Conservation (phyloP, 208 protist species). For the Trypanosoma avium region DNA sequence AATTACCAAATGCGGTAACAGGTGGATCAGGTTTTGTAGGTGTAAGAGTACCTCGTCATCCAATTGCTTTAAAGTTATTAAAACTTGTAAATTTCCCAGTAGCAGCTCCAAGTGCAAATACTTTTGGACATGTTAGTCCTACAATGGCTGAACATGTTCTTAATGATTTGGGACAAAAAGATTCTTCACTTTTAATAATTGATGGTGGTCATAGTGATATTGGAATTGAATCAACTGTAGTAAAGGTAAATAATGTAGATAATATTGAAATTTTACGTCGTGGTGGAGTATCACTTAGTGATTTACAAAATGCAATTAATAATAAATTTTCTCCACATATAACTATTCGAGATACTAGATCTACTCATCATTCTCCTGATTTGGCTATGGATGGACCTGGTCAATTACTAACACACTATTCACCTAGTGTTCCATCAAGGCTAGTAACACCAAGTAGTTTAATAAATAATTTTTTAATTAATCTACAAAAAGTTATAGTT, state of each 20-base stretch:
- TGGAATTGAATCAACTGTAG: slow-evolving; percentile 94
- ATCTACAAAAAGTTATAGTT: slow-evolving; percentile 11
- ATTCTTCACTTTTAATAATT: slow-evolving; percentile 77
- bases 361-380: slow-evolving; percentile 30
- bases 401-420: slow-evolving; percentile 92
- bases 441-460: slow-evolving; percentile 73
- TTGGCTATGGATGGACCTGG: slow-evolving; percentile 86
- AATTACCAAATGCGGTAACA: slow-evolving; percentile 76
- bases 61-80: slow-evolving; percentile 65
- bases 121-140: slow-evolving; percentile 92
- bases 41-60: slow-evolving; percentile 81
- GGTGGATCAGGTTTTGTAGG: slow-evolving; percentile 89
- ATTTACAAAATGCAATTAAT: slow-evolving; percentile 56
- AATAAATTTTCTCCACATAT: slow-evolving; percentile 36
- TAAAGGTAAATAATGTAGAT: slow-evolving; percentile 66
- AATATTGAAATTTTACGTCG: slow-evolving; percentile 77
- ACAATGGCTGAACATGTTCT: slow-evolving; percentile 90
- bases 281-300: slow-evolving; percentile 69
- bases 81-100: slow-evolving; percentile 75
- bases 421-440: slow-evolving; percentile 68
- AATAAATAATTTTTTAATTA: background rate
- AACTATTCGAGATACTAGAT: slow-evolving; percentile 68
- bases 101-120: slow-evolving; percentile 92
- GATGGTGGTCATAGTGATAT: slow-evolving; percentile 86
- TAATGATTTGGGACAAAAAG: slow-evolving; percentile 83